Percentiles rank a stretch among this genome's conserved stretches.
Conservation (phyloP, 306 rosid species). For the Luffa aegyptiaca region DNA sequence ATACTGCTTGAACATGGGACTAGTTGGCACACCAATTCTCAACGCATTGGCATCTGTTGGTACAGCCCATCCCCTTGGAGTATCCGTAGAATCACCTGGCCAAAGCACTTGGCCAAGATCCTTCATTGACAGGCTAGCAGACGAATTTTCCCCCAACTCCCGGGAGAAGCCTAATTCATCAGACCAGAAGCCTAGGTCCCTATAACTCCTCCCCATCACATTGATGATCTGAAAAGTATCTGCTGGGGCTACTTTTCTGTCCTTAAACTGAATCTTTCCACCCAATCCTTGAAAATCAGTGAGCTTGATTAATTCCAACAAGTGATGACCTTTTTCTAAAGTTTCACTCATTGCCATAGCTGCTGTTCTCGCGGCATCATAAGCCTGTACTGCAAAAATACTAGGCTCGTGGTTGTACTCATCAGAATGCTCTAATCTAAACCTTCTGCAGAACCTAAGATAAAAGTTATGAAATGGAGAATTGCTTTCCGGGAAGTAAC, state of each 20-base stretch:
- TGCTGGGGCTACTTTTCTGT: conserved; percentile 13
- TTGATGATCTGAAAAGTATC: conserved; percentile 28
- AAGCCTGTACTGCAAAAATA: conserved; percentile 31
- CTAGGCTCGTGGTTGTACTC: conserved; percentile 35
- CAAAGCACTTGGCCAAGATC: conserved; percentile 27
- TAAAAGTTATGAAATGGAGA: conserved; percentile 9
- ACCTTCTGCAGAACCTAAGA: conserved; percentile 10
- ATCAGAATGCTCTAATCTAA: conserved; percentile 20
- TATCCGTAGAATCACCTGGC: conserved; percentile 31
- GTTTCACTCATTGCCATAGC: conserved; percentile 24
- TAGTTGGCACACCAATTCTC: conserved; percentile 33
- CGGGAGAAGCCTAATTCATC: conserved; percentile 24
- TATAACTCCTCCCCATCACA: conserved; percentile 29
- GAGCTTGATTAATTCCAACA: conserved; percentile 18
- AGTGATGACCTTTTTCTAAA: neutral
- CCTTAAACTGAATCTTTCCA: conserved; percentile 15
- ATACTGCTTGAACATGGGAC: conserved; percentile 19
- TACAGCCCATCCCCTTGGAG: conserved; percentile 36
- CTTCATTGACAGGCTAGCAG: conserved; percentile 18
- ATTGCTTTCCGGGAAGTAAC: conserved; percentile 15
- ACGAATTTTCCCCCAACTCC: neutral
- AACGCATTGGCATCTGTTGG: conserved; percentile 12
- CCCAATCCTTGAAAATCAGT: conserved; percentile 21
- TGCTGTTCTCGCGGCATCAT: conserved; percentile 32
- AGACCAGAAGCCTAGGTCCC: conserved; percentile 45